Evolutionary conservation across 495 filamentous ascomycete genomes (phyloP).

Genomic region (Annulohypoxylon stygium): DNA sequence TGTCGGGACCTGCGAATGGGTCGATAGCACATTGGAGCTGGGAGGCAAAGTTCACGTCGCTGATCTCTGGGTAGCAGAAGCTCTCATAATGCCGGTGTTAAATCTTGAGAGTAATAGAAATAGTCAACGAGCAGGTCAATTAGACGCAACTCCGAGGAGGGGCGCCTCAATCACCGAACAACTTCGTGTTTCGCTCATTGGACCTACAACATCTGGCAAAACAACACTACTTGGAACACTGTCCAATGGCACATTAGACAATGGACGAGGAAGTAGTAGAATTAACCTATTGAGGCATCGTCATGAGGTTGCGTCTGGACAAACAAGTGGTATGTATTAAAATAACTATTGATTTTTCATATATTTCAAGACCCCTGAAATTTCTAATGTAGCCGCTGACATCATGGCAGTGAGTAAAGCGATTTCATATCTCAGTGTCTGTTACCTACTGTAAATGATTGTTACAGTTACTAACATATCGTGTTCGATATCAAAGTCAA

Average conservation of each 20-base stretch:
- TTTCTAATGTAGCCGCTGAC: background rate
- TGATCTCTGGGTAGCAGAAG: conserved; percentile 90
- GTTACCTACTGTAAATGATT: background rate
- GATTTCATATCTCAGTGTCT: background rate
- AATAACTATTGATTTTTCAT: background rate
- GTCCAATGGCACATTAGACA: conserved; percentile 88
- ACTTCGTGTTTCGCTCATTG: conserved; percentile 90
- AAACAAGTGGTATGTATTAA: conserved; percentile 71
- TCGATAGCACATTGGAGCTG: conserved; percentile 53
- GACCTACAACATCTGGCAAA: conserved; percentile 93
- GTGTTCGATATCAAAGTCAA: conserved; percentile 60
- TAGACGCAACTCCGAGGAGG: conserved; percentile 37
- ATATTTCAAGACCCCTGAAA: background rate
- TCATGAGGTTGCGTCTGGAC: conserved; percentile 91
- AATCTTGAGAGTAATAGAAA: conserved; percentile 30
- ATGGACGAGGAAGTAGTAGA: conserved; percentile 89
- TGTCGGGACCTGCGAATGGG: conserved; percentile 90
- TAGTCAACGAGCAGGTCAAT: conserved; percentile 21
- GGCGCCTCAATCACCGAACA: conserved; percentile 71
- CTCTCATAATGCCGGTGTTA: conserved; percentile 63
- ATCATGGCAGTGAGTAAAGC: background rate
- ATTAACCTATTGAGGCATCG: conserved; percentile 90
- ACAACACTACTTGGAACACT: conserved; percentile 90
- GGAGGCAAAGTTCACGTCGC: conserved; percentile 54
- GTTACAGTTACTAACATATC: background rate